These are phyloP conservation scores for Pseudocercospora eumusae DNA, from an alignment of 2,329 filamentous ascomycete species.

Conservation along the genomic window DNA sequence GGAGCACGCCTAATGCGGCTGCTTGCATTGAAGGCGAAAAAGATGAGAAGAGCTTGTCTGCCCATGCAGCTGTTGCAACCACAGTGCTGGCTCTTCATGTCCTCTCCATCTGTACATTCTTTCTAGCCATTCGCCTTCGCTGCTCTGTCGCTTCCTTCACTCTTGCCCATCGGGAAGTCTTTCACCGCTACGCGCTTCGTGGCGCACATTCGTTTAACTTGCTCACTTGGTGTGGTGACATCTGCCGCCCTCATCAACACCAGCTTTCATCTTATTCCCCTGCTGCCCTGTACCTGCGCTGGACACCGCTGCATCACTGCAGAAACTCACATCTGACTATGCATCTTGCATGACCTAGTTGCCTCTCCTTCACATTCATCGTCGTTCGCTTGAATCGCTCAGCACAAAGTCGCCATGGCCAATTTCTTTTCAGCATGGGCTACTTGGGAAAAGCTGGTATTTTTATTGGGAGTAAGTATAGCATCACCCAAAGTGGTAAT, in stretches of 20 bases:
- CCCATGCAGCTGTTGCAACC: conserved; percentile 28
- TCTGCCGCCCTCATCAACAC: background rate
- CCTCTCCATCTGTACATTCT: conserved; percentile 11
- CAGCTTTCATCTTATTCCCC: background rate
- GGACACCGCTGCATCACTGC: too few relatives aligned
- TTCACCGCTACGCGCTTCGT: conserved; percentile 22
- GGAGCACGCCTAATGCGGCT: conserved; percentile 5
- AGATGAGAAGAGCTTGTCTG: conserved; percentile 16
- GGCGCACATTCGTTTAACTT: conserved; percentile 24
- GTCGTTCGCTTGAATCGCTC: background rate
- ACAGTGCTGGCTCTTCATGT: conserved; percentile 16
- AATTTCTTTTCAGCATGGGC: conserved; percentile 61
- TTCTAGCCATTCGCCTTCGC: conserved; percentile 5
- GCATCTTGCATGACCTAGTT: too few relatives aligned
- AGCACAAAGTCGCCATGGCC: conserved; percentile 14
- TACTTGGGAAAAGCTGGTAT: conserved; percentile 86
- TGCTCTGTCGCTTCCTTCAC: background rate
- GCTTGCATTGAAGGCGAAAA: conserved; percentile 28
- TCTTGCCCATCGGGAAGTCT: conserved; percentile 5
- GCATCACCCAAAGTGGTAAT: conserved; percentile 19
- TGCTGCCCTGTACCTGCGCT: background rate
- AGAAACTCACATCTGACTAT: too few relatives aligned
- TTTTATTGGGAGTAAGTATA: conserved; percentile 60
- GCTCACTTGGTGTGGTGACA: conserved; percentile 15
- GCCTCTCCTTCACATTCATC: too few relatives aligned